phyloP scores from a whole-genome alignment of 345 rosid species.

The Psidium guajava region DNA sequence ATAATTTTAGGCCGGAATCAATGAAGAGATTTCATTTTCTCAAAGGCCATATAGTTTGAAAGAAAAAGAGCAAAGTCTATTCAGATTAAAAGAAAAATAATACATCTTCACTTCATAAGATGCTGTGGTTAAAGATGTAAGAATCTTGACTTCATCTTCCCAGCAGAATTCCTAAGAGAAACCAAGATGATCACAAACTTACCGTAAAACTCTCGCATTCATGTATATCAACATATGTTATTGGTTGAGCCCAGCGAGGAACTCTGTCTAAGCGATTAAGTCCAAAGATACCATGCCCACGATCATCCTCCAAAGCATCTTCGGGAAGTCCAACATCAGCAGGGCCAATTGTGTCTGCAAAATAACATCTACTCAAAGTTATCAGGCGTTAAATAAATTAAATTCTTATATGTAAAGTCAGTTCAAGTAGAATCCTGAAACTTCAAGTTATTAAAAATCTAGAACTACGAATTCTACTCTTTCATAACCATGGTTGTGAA shows the following conservation, averaged over 20 bases:
- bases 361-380: not conserved
- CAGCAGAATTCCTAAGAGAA: not conserved
- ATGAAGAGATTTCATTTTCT: not conserved
- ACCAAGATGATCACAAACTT: not conserved
- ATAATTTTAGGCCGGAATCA: not conserved
- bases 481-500: not conserved
- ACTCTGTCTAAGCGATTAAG: slow-evolving; percentile 32
- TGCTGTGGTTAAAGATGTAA: not conserved
- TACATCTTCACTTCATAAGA: not conserved
- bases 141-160: not conserved
- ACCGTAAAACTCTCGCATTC: slow-evolving; percentile 73
- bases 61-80: not conserved
- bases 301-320: slow-evolving; percentile 64
- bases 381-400: not conserved
- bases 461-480: not conserved
- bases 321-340: slow-evolving; percentile 75
- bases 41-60: not conserved
- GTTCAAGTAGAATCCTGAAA: not conserved
- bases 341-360: slow-evolving; percentile 63
- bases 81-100: not conserved
- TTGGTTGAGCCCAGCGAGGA: slow-evolving; percentile 85
- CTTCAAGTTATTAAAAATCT: not conserved
- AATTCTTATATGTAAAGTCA: not conserved
- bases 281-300: slow-evolving; percentile 72
- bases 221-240: slow-evolving; percentile 63